Conservation (phyloP, 306 rosid genomes). For the Ceratonia siliqua region DNA sequence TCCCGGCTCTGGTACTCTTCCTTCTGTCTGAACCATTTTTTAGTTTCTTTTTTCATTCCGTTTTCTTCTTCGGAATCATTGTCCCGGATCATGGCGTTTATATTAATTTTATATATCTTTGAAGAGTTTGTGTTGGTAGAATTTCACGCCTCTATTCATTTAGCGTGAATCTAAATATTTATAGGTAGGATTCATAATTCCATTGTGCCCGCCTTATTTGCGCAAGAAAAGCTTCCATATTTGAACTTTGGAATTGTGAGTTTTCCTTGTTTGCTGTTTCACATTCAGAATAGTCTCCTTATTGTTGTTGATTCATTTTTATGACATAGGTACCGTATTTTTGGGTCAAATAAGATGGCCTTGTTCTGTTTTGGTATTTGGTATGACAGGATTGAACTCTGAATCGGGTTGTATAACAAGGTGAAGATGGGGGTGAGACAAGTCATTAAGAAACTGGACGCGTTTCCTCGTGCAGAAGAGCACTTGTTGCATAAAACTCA, state of each 20-base stretch:
- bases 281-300: not conserved
- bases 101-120: not conserved
- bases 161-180: not conserved
- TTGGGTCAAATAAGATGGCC: not conserved
- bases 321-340: not conserved
- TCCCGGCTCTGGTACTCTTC: not conserved
- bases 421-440: constrained; percentile 74
- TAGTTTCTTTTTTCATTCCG: not conserved
- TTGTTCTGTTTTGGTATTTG: not conserved
- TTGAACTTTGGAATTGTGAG: not conserved
- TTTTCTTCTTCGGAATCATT: not conserved
- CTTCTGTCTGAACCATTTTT: not conserved
- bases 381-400: constrained; percentile 3
- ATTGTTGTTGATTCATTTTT: not conserved
- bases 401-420: not conserved
- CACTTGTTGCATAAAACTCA: constrained; percentile 91
- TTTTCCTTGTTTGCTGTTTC: not conserved
- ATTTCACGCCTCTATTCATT: not conserved
- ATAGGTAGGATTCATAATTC: not conserved
- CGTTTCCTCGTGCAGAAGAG: constrained; percentile 97
- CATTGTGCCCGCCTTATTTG: not conserved
- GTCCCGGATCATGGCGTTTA: not conserved
- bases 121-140: not conserved
- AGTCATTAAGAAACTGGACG: constrained; percentile 77
- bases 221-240: not conserved